Evolutionary conservation across 1,139 yeast genomes (phyloP).

Genomic region (Geotrichum phurueaensis): DNA sequence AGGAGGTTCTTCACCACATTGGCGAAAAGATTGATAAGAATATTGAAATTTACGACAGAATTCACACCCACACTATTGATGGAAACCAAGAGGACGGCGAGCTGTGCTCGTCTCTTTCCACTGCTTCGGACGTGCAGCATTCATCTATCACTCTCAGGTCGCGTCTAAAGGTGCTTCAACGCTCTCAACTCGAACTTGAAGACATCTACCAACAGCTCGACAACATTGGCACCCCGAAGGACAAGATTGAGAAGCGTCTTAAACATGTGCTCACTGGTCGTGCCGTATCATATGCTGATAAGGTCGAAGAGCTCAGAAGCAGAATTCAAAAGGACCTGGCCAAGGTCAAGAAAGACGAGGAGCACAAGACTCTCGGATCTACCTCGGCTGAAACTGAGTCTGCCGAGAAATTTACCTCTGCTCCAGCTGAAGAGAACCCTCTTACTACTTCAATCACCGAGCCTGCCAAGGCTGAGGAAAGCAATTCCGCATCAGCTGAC

Average conservation of each 20-base stretch:
- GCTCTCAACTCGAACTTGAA: conserved; percentile 10
- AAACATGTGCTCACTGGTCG: conserved; percentile 14
- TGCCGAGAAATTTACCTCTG: background rate
- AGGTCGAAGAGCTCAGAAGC: conserved; percentile 4
- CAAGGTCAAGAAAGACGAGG: background rate
- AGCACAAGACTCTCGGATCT: background rate
- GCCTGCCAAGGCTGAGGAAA: background rate
- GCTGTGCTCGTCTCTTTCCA: background rate
- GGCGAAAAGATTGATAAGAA: background rate
- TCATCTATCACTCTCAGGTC: background rate
- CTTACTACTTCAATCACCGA: background rate
- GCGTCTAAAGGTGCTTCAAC: conserved; percentile 12
- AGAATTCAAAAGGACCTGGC: background rate
- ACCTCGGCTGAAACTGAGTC: background rate
- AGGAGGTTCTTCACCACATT: background rate
- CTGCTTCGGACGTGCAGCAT: background rate
- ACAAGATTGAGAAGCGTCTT: background rate
- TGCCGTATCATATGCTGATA: conserved; percentile 13
- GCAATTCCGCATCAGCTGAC: background rate
- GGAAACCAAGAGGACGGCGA: background rate
- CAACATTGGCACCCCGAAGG: background rate
- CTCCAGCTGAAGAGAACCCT: background rate
- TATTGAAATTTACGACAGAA: background rate
- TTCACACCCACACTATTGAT: background rate
- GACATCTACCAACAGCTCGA: conserved; percentile 11